Evolutionary conservation across 208 protist genomes (phyloP), one percentile per base, ranked within the genome.

Genomic region (Trypanosoma platydactyli): DNA sequence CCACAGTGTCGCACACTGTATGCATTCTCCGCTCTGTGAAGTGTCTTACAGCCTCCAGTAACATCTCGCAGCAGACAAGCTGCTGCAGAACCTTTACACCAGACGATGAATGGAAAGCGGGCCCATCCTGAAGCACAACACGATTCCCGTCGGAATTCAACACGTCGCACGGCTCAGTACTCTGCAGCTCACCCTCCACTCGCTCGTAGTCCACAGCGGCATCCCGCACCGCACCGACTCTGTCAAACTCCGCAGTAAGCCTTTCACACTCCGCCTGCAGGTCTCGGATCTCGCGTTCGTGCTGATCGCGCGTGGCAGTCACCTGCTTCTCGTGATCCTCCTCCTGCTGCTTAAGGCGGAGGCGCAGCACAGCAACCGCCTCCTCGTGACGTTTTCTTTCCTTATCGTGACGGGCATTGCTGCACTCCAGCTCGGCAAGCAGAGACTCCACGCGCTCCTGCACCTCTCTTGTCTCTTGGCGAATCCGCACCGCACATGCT

Each of bases 381-480:
- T 55, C 52, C 45, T 68, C 61, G 18, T 60, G 41, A n/a, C 33
- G 59, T 16, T 55, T 29, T 9, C 60, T 44, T n/a, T 61, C 53
- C 60, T 53, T 42, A 22, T 51, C 33, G 18, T 49, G 45, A 38
- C n/a, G 33, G 13, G 15, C 53, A 3, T 68, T 66, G 45, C 53
- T 63, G 9, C 48, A 18, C 41, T 68, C 22, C 20, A 78, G 18
- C 42, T 41, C 54, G 1, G 42, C 44, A 1, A 35, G 27, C 11
- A 69, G 72, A 15, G 45, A 64, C 44, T 67, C 72, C 7, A 73
- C 27, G 11, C 45, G 63, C 44, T 44, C 24, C 16, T 16, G 15
- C 30, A 65, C 22, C 20, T 61, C 65, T 13, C 12, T 29, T 25
- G 42, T 38, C 25, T 62, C 61, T 27, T 27, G 46, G 1, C 45